Conservation (phyloP, 2,329 filamentous ascomycete species). For the Colletotrichum musicola region DNA sequence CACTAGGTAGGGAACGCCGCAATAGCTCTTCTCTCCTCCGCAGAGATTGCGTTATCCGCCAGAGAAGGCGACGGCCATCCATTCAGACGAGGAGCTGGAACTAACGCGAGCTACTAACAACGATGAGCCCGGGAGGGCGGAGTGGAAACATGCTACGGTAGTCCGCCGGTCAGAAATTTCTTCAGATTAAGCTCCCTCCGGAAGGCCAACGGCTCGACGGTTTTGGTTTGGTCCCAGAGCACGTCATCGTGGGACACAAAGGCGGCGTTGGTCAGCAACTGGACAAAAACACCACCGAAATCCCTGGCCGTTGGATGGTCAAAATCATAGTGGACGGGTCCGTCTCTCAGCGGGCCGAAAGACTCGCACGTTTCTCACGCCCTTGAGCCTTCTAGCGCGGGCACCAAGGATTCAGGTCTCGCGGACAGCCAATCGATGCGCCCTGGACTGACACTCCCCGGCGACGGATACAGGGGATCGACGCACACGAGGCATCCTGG, state of each 20-base stretch:
- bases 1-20: neutral
- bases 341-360: neutral
- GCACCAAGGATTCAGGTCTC: neutral
- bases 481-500: constrained; percentile 27
- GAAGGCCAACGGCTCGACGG: too few relatives aligned
- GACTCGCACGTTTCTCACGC: constrained; percentile 16
- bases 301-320: neutral
- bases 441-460: neutral
- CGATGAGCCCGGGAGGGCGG: neutral
- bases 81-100: neutral
- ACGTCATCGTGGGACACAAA: constrained; percentile 31
- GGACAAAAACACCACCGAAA: too few relatives aligned
- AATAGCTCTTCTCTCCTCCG: neutral
- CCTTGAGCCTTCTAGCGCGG: neutral
- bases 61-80: neutral
- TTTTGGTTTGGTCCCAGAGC: constrained; percentile 2
- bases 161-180: constrained; percentile 20
- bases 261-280: constrained; percentile 1
- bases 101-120: neutral
- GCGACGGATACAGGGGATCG: constrained; percentile 3
- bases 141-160: constrained; percentile 2
- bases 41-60: constrained; percentile 30
- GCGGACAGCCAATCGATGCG: constrained; percentile 9
- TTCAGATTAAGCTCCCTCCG: neutral
- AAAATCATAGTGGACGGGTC: neutral